Evolutionary conservation across 768 basidiomycete species (phyloP), one percentile per base, ranked within the genome.

Genomic region (Phylloporus scabripes): DNA sequence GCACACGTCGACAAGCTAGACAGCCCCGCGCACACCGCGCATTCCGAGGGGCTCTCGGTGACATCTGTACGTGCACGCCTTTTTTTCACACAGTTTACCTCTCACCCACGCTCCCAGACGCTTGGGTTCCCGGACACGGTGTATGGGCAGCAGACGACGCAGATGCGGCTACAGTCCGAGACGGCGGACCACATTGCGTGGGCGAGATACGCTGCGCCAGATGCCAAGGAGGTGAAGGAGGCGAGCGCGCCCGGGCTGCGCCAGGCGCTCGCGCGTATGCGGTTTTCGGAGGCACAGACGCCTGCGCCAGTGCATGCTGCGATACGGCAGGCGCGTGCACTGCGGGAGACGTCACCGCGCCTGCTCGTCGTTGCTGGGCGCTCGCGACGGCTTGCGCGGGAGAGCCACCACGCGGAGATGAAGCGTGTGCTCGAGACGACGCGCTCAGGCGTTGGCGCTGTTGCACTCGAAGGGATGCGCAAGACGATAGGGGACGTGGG

Each of bases 401-500:
- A 87, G 68, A 77, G 82, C 49, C 90, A 92, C 60, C 65, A 72
- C 5, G 67, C 59, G n/a, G 93, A 96, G 69, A 65, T 93, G 48
- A 80, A 80, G 54, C 70, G 73, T 37, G 54, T 92, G 18, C 71
- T 83, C 63, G 74, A 77, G 15, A 76, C 80, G 54, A 50, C 42
- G 37, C 50, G 47, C 46, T 49, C 53, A 11, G 41, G 28, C 0
- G 40, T 33, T 0, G 51, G 51, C 0, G 5, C 44, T 5, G 43
- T 45, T 2, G 52, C 47, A n/a, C 26, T 52, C 23, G 65, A 65
- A 26, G 53, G 51, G 14, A 79, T 92, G 55, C 75, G 77, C 60
- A 83, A 84, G 75, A 91, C 92, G 14, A 75, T 95, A 33, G 94
- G 94, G 7, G 91, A 94, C 64, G 84, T 91, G 11, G 89, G 83